Evolutionary conservation across 179 eudicot genomes (phyloP).

Genomic region (Monotropa hypopitys): DNA sequence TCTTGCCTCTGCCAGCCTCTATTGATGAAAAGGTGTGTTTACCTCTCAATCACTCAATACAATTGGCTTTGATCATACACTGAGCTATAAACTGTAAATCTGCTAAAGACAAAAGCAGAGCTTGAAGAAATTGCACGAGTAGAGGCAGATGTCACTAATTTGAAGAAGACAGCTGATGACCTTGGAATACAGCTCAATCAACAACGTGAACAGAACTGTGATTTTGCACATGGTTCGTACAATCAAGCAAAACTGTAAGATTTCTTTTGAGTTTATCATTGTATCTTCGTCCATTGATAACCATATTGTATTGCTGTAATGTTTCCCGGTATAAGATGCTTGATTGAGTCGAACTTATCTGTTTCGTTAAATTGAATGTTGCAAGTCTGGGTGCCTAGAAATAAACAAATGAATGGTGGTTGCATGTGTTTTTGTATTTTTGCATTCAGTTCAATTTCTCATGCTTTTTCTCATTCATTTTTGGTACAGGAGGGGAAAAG

Average conservation of each 20-base stretch:
- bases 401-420: not conserved
- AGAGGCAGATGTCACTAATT: conserved; percentile 38
- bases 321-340: not conserved
- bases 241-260: conserved; percentile 32
- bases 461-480: not conserved
- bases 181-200: conserved; percentile 43
- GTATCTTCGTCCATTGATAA: not conserved
- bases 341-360: not conserved
- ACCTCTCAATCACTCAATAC: not conserved
- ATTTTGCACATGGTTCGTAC: conserved; percentile 20
- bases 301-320: not conserved
- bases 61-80: conserved; percentile 1
- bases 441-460: not conserved
- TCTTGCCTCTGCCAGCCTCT: conserved; percentile 19
- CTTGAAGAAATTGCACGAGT: conserved; percentile 39
- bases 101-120: conserved; percentile 38
- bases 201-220: conserved; percentile 29
- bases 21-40: conserved; percentile 53
- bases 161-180: conserved; percentile 62
- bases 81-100: conserved; percentile 10
- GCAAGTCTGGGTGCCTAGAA: not conserved
- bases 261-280: not conserved
- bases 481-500: conserved; percentile 27
- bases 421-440: not conserved
- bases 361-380: not conserved